Percentiles rank a stretch among this genome's conserved stretches.
These are phyloP conservation scores for Tricholoma sp. DNA, from an alignment of 768 basidiomycete species.

Conservation along the genomic window DNA sequence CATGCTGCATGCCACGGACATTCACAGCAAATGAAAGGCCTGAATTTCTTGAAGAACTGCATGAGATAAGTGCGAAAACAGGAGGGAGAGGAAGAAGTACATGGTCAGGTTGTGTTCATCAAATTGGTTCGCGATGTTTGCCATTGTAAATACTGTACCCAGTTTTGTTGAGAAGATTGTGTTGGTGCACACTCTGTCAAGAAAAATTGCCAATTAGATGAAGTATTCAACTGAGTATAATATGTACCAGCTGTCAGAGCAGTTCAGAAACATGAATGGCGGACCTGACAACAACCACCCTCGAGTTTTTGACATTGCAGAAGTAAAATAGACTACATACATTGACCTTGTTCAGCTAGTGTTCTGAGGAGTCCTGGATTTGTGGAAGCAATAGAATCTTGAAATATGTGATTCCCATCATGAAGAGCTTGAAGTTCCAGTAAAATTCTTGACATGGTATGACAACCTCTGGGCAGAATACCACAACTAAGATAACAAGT, in stretches of 20 bases:
- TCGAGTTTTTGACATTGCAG: background rate
- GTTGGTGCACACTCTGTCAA: slow-evolving; percentile 31
- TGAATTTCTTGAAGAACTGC: slow-evolving; percentile 19
- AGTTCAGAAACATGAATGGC: background rate
- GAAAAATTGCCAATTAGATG: too few species aligned
- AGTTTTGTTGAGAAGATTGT: slow-evolving; percentile 34
- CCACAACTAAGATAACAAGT: too few species aligned
- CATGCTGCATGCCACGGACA: slow-evolving; percentile 30
- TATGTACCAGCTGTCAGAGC: background rate
- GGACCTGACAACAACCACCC: background rate
- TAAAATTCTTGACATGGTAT: background rate
- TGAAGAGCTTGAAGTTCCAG: background rate
- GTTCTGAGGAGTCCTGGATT: background rate
- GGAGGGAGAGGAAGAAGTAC: slow-evolving; percentile 17
- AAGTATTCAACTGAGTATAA: background rate
- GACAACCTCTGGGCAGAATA: background rate
- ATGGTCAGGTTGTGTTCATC: slow-evolving; percentile 29
- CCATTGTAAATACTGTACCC: slow-evolving; percentile 33
- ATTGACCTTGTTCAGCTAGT: background rate
- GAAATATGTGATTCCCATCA: background rate
- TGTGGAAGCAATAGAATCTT: background rate
- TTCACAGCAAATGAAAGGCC: slow-evolving; percentile 36
- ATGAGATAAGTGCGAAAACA: background rate
- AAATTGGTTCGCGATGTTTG: slow-evolving; percentile 39
- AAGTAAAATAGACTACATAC: background rate